A percentile compares a stretch with the other conserved stretches of the same genome.
phyloP scores from a whole-genome alignment of 2,329 filamentous ascomycete genomes.

The Penicillium paneum region DNA sequence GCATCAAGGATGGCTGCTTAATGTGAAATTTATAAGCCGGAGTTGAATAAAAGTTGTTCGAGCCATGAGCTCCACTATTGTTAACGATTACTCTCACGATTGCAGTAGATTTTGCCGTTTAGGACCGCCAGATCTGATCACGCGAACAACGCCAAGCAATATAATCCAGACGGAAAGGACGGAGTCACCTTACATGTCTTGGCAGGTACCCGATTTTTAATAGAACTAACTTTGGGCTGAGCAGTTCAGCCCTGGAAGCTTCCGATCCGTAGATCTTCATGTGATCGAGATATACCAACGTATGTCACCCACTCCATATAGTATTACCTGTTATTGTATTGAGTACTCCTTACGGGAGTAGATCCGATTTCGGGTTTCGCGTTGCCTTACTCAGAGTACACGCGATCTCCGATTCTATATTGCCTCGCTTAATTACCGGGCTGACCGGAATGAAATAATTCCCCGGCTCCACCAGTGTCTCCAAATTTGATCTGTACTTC shows the following conservation, averaged over 20 bases:
- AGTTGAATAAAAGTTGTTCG: background rate
- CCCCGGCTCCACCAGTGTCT: conserved; percentile 7
- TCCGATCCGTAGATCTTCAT: background rate
- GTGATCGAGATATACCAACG: background rate
- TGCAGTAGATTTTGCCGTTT: too few relatives aligned
- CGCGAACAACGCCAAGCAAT: background rate
- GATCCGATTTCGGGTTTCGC: background rate
- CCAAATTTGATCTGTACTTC: background rate
- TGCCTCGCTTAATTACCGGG: background rate
- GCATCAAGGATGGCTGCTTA: conserved; percentile 49
- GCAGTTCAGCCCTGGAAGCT: background rate
- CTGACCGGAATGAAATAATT: conserved; percentile 9
- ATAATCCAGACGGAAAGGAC: too few relatives aligned
- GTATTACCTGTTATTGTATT: background rate
- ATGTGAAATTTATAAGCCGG: conserved; percentile 35
- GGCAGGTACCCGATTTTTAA: background rate
- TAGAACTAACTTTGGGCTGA: background rate
- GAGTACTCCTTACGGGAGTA: background rate
- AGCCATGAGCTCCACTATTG: background rate
- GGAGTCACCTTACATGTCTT: too few relatives aligned
- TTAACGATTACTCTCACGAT: background rate
- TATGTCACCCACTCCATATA: background rate
- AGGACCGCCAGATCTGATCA: background rate
- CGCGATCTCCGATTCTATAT: background rate
- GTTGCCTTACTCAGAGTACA: background rate